Evolutionary conservation across 202 grass and related monocot species (phyloP).

Genomic region (Hordeum pubiflorum): DNA sequence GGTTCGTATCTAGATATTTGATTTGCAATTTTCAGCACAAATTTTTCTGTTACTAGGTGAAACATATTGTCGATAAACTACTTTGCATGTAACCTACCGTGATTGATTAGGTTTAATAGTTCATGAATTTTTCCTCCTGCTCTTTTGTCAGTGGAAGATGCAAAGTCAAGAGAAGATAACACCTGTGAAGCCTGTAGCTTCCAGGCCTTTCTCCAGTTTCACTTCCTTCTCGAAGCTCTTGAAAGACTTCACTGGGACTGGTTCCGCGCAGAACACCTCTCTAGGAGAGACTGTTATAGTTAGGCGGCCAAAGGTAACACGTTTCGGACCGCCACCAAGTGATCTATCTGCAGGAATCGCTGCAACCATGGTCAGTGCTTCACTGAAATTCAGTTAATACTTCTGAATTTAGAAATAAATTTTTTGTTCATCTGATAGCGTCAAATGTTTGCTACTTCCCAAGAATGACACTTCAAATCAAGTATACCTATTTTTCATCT

Average conservation of each 20-base stretch:
- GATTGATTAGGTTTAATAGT: not conserved
- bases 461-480: not conserved
- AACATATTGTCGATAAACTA: not conserved
- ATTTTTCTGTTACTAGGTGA: not conserved
- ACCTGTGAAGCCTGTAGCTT: conserved; percentile 60
- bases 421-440: not conserved
- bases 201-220: conserved; percentile 44
- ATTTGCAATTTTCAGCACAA: not conserved
- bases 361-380: conserved; percentile 25
- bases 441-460: not conserved
- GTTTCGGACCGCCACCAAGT: conserved; percentile 23
- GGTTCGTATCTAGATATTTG: not conserved
- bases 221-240: conserved; percentile 23
- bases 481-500: not conserved
- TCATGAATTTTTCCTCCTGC: not conserved
- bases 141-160: conserved; percentile 43
- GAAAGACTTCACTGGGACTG: conserved; percentile 4
- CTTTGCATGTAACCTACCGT: not conserved
- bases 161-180: conserved; percentile 40
- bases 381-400: conserved; percentile 9
- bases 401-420: not conserved
- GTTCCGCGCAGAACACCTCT: not conserved
- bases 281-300: conserved; percentile 29
- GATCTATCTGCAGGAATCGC: conserved; percentile 8
- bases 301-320: conserved; percentile 50